Base-by-base conservation (phyloP, 306 rosid species). In the Amphicarpaea edgeworthii region DNA sequence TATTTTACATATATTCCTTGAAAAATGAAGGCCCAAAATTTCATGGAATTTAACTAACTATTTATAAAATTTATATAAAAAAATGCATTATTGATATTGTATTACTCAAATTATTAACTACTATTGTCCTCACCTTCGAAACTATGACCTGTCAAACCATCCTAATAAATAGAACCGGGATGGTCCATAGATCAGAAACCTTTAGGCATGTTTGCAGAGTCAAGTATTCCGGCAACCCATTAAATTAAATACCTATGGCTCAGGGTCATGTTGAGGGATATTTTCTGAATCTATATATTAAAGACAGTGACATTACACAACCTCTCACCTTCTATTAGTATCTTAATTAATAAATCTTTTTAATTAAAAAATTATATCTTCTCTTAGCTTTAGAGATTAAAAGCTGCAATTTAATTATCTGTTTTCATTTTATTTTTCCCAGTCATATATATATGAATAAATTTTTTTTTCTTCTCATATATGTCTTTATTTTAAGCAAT, bases 111-210 rank as follows among this genome's bases (percentile, higher is more conserved):
- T 3, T 12, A 43, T 3, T 12, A 43, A 43, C 45, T 40, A 43
- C 6, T 46, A 49, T 49, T n/a, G 10, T 49, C 16, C 38, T 24
- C 19, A 58, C 19, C 37, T 12, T 26, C 4, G 11, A 32, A 28
- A 11, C 3, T 26, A 23, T 10, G 16, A 9, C 37, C 3, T 11
- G 8, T 26, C 8, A 6, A 20, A 7, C 5, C 12, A 30, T 60
- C 23, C 67, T 7, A 60, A 37, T 37, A 63, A 17, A 63, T 4
- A 17, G 47, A 63, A 63, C 1, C 0, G 8, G 15, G 28, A 63
- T 63, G 69, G 69, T 37, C 69, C 69, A 63, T 60, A 37, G 28
- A 63, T 62, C n/a, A 63, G 46, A 61, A 32, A 8, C 68, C 14
- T 28, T 32, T 32, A 61, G 45, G 3, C 26, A 37, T 61, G 68